Base-by-base conservation (phyloP, 2,329 filamentous ascomycete genomes). In the Nannizziopsis barbatae region DNA sequence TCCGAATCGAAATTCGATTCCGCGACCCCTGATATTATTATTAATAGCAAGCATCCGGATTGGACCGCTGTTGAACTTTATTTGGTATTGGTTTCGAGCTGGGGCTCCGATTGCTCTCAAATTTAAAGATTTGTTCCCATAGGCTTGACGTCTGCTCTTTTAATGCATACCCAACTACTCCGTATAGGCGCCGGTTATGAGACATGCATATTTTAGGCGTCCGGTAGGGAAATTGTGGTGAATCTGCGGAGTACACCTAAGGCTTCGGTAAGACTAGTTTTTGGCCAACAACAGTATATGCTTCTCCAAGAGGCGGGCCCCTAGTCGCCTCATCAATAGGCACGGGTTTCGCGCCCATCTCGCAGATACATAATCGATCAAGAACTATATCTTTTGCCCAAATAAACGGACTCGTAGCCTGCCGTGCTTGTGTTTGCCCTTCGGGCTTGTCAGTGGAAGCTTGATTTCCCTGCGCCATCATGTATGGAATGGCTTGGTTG, bases 311-410 rank as follows among this genome's bases (percentile, higher is more conserved):
- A 1, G 73, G 62, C 11, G 67, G 75, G 1, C 74, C 71, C 15
- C 61, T 58, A 11, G 52, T 50, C n/a, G 52, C 42, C 15, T 59
- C 57, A 15, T 58, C 60, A 0, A 67, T 67, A 32, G 74, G 67
- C 22, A 78, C 68, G 57, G 76, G 80, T 71, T 81, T 84, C 8
- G 87, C 87, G 0, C 89, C 87, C 89, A 95, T 95, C 60, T 79
- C 80, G 62, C 87, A 95, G 33, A 95, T 81, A 42, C 82, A 80
- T 36, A 95, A 67, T 50, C 72, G 76, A 49, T 86, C 79, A n/a
- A 95, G 62, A 12, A 71, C 68, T 18, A 90, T 70, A 44, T 78
- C 68, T 47, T 79, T 71, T 56, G 84, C 80, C 86, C 88, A 95
- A 0, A 80, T 64, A 54, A 80, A 80, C 0, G 65, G 62, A 5